phyloP scores from a whole-genome alignment of 2,329 filamentous ascomycete genomes.

The Tolypocladium tundrense region DNA sequence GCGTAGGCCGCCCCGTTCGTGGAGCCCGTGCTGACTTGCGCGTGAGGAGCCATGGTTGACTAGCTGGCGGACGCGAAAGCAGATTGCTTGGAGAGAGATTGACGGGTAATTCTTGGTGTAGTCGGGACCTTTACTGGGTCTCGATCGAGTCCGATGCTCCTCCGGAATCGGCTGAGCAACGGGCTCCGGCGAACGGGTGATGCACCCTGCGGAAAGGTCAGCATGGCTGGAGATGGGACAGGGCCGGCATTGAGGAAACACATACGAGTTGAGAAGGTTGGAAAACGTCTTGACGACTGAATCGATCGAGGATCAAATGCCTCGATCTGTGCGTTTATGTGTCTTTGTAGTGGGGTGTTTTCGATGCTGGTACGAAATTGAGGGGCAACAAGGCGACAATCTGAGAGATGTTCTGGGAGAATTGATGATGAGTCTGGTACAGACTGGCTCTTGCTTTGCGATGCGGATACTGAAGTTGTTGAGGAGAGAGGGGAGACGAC shows the following conservation, averaged over 20 bases:
- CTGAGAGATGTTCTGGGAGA: not conserved
- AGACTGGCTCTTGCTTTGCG: not conserved
- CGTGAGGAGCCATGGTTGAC: constrained; percentile 81
- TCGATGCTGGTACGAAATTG: not conserved
- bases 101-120: constrained; percentile 18
- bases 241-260: constrained; percentile 7
- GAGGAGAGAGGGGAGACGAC: not conserved
- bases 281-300: constrained; percentile 87
- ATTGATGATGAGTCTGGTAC: not conserved
- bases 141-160: constrained; percentile 62
- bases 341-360: constrained; percentile 4
- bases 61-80: constrained; percentile 5
- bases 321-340: constrained; percentile 35
- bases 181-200: constrained; percentile 93
- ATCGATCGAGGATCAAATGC: constrained; percentile 41
- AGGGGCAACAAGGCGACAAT: not conserved
- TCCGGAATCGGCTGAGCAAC: constrained; percentile 82
- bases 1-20: constrained; percentile 49
- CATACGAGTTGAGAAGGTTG: constrained; percentile 95
- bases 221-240: constrained; percentile 5
- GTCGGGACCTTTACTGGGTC: constrained; percentile 40
- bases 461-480: not conserved
- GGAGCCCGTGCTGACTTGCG: constrained; percentile 48
- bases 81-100: constrained; percentile 3
- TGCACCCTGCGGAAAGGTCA: constrained; percentile 54